Evolutionary conservation across 106 monocot genomes (phyloP), one percentile per base, ranked within the genome.

Genomic region (Platanthera zijinensis): DNA sequence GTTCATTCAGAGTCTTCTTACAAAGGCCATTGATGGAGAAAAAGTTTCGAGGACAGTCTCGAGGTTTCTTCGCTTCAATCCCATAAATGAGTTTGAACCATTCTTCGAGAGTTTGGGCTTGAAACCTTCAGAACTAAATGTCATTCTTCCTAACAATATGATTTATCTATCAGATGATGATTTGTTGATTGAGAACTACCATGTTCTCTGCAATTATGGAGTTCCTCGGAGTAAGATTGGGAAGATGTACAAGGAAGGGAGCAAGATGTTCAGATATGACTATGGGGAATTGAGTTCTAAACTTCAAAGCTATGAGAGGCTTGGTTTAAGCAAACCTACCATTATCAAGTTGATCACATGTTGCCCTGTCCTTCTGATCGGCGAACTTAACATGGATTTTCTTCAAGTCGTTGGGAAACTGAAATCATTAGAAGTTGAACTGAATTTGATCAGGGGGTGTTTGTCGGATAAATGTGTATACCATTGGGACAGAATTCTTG

Each of bases 11-110:
- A 79, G 78, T 21, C 90, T 93, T 49, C 68, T 88, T 18, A 62
- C 90, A 3, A 84, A 81, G 54, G 46, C 90, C 53, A 84, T 83
- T 4, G 50, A 79, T 62, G 81, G 75, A 28, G 78, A 88, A 6
- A 82, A 86, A 9, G 49, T 80, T 39, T 78, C 84, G 12, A 51
- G 77, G 12, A 78, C 80, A 10, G 47, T 93, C 5, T 71, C 80
- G 21, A 86, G 73, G 57, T 90, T 90, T 63, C 77, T 93, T 69
- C 83, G 86, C 52, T 91, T 80, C 76, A 77, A 93, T 73, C 93
- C 93, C 0, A 91, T 97, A 52, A 97, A 97, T 77, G 96, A 97
- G 74, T 97, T 91, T 28, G 96, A 97, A 57, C 96, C 96, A 14
- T 97, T 97, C 80, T 79, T 97, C n/a, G 96, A 97, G 80, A 93